Evolutionary conservation across 495 filamentous ascomycete species (phyloP).

Genomic region (Penicillium turbatum): DNA sequence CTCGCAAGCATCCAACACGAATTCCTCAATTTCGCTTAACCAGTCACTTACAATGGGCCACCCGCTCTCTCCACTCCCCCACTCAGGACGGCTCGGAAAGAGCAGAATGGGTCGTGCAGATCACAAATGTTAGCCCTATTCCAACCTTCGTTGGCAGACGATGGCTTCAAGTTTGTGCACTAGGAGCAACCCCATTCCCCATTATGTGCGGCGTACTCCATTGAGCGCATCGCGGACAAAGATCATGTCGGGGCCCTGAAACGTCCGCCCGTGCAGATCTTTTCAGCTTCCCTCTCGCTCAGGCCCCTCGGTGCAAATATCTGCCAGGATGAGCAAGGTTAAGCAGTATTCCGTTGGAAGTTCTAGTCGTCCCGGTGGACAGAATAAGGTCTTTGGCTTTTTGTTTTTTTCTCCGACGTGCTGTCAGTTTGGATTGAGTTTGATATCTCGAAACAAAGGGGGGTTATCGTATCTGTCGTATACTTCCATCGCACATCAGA

Average conservation of each 20-base stretch:
- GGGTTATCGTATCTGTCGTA: not conserved
- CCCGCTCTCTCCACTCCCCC: not conserved
- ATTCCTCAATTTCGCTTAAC: constrained; percentile 15
- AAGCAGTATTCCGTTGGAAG: not conserved
- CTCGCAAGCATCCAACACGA: not conserved
- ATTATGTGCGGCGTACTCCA: no score
- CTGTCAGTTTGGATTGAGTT: constrained; percentile 9
- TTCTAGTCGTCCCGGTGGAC: not conserved
- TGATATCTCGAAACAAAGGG: not conserved
- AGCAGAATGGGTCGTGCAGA: constrained; percentile 12
- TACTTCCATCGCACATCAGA: no score
- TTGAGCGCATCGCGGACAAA: not conserved
- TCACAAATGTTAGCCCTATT: not conserved
- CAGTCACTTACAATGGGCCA: not conserved
- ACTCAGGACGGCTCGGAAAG: constrained; percentile 14
- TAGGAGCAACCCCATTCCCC: not conserved
- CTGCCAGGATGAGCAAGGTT: not conserved
- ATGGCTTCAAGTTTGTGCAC: not conserved
- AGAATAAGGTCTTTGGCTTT: not conserved
- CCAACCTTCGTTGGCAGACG: not conserved
- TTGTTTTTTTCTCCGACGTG: not conserved
- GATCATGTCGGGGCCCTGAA: constrained; percentile 2
- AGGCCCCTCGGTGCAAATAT: not conserved
- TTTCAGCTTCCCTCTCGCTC: not conserved
- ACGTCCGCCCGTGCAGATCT: constrained; percentile 2